Evolutionary conservation across 2,329 filamentous ascomycete genomes (phyloP).

Genomic region (Paecilomyces fulvus): DNA sequence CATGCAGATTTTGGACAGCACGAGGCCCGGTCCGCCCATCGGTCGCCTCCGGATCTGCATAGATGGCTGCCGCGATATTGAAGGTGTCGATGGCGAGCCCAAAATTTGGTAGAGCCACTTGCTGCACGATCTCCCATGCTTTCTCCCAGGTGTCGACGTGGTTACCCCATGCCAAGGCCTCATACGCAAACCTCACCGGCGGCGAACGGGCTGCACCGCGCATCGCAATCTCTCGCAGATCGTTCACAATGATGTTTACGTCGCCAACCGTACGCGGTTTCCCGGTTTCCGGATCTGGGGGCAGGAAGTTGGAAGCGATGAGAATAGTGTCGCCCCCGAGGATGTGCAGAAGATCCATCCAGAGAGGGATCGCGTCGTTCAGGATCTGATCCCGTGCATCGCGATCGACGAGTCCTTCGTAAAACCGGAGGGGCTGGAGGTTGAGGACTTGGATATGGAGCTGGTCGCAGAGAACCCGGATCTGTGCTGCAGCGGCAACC

Average conservation of each 20-base stretch:
- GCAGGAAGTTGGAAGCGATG: slow-evolving; percentile 63
- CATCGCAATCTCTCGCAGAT: slow-evolving; percentile 59
- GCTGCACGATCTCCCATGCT: slow-evolving; percentile 59
- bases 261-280: slow-evolving; percentile 40
- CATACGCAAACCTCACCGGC: slow-evolving; percentile 58
- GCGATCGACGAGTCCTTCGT: slow-evolving; percentile 63
- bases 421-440: slow-evolving; percentile 70
- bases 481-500: slow-evolving; percentile 48
- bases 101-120: slow-evolving; percentile 62
- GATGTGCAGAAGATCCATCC: slow-evolving; percentile 58
- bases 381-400: slow-evolving; percentile 49
- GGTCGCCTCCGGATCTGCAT: slow-evolving; percentile 54
- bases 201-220: slow-evolving; percentile 44
- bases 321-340: slow-evolving; percentile 64
- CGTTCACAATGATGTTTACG: slow-evolving; percentile 49
- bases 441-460: slow-evolving; percentile 36
- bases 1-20: slow-evolving; percentile 47
- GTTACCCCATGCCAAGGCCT: slow-evolving; percentile 54
- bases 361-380: slow-evolving; percentile 54
- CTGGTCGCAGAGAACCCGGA: slow-evolving; percentile 41
- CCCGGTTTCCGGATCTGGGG: slow-evolving; percentile 25
- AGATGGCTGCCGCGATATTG: slow-evolving; percentile 65
- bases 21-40: slow-evolving; percentile 43
- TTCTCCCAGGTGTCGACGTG: slow-evolving; percentile 62
- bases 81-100: slow-evolving; percentile 71